phyloP scores from a whole-genome alignment of 208 protist genomes.

The Acanthamoeba healyi region DNA sequence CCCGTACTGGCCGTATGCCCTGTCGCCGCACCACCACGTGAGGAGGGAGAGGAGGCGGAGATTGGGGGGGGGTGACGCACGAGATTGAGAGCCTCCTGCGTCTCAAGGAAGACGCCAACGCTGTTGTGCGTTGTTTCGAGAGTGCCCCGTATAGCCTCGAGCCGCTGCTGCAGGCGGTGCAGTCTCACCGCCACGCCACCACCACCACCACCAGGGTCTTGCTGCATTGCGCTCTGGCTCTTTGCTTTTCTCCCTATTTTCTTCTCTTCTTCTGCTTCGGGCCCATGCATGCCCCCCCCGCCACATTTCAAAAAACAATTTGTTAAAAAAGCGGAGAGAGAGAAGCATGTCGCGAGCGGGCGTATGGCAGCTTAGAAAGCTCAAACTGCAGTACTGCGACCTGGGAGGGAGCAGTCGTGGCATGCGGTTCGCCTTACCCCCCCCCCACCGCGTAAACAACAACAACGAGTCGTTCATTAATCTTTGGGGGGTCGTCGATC shows the following conservation, averaged over 20 bases:
- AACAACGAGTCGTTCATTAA: no score
- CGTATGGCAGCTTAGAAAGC: not conserved
- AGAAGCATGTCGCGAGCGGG: not conserved
- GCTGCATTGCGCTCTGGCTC: no score
- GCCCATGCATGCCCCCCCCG: no score
- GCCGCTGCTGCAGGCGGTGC: not conserved
- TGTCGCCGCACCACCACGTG: no score
- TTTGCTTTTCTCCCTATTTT: not conserved
- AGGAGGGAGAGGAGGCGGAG: not conserved
- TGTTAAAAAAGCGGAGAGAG: no score
- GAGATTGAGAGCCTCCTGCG: not conserved
- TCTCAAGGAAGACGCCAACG: not conserved
- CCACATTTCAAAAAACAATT: no score
- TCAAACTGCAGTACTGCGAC: slow-evolving; percentile 19
- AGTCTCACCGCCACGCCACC: not conserved
- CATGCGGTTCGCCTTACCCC: not conserved
- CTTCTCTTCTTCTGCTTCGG: no score
- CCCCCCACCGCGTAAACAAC: not conserved
- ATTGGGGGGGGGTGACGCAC: not conserved
- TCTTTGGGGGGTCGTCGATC: not conserved
- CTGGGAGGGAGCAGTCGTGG: not conserved
- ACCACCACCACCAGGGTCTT: no score
- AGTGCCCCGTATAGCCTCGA: not conserved
- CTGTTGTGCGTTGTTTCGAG: not conserved
- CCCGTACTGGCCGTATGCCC: no score